Evolutionary conservation across 108 stramenopile genomes (phyloP).

Genomic region (Cyclotella sp.): DNA sequence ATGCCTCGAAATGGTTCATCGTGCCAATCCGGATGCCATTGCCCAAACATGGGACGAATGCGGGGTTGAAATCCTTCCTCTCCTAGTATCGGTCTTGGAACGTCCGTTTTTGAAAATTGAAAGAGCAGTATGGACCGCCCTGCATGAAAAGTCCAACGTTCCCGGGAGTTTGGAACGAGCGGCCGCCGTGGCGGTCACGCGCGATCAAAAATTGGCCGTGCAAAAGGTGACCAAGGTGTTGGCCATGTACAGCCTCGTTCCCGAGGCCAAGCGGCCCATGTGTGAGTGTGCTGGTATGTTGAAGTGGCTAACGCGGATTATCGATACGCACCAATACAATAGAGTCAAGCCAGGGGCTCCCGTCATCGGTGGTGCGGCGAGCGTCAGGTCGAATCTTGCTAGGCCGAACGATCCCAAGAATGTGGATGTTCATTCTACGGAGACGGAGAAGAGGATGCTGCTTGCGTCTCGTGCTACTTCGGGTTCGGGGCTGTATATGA

Average conservation of each 20-base stretch:
- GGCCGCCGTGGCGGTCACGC: conserved; percentile 46
- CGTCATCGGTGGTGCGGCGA: conserved; percentile 36
- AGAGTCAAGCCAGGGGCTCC: conserved; percentile 50
- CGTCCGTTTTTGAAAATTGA: conserved; percentile 55
- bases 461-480: conserved; percentile 43
- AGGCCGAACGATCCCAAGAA: conserved; percentile 3
- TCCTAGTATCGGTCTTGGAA: conserved; percentile 57
- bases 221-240: conserved; percentile 63
- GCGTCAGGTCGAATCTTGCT: neutral
- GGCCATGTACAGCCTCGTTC: conserved; percentile 61
- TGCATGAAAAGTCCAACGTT: conserved; percentile 44
- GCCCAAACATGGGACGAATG: conserved; percentile 62
- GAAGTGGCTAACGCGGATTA: conserved; percentile 51
- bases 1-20: conserved; percentile 66
- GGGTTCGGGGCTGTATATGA: conserved; percentile 59
- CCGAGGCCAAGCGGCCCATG: conserved; percentile 64
- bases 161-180: conserved; percentile 49
- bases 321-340: conserved; percentile 61
- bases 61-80: conserved; percentile 50
- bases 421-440: neutral
- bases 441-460: conserved; percentile 17
- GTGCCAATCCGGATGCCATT: conserved; percentile 60
- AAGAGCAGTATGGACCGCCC: conserved; percentile 31
- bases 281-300: conserved; percentile 54
- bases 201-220: conserved; percentile 59